phyloP scores from a whole-genome alignment of 2,329 filamentous ascomycete genomes.

The Apiospora sp. region DNA sequence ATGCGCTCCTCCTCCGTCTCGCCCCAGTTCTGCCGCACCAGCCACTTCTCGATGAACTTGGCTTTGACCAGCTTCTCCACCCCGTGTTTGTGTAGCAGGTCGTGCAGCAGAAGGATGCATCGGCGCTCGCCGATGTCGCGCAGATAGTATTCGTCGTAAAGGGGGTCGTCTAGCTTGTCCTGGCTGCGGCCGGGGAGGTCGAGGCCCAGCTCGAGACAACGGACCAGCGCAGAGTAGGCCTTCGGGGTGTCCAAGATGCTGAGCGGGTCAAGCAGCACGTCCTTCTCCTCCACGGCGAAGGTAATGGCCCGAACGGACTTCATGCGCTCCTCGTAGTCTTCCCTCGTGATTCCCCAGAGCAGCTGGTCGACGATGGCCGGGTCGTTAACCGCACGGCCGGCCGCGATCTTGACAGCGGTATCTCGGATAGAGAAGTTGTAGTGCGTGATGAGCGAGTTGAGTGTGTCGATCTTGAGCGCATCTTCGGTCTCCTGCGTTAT shows the following conservation, averaged over 20 bases:
- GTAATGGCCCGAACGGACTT: conserved; percentile 63
- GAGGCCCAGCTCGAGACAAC: conserved; percentile 65
- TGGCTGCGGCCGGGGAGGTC: conserved; percentile 52
- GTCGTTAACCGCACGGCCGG: conserved; percentile 67
- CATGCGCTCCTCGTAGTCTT: conserved; percentile 67
- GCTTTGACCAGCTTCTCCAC: conserved; percentile 66
- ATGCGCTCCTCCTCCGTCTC: conserved; percentile 58
- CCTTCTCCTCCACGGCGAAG: conserved; percentile 59
- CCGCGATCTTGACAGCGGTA: conserved; percentile 68
- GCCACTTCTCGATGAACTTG: conserved; percentile 75
- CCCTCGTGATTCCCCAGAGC: conserved; percentile 64
- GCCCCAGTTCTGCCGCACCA: conserved; percentile 77
- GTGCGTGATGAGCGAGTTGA: conserved; percentile 72
- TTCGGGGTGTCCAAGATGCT: conserved; percentile 57
- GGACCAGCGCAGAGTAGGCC: conserved; percentile 65
- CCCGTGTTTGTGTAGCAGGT: conserved; percentile 68
- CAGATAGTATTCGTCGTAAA: conserved; percentile 69
- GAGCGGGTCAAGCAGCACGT: conserved; percentile 48
- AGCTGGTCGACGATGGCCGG: conserved; percentile 56
- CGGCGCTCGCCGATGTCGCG: conserved; percentile 69
- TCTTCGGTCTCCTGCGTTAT: conserved; percentile 81
- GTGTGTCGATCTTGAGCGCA: conserved; percentile 69
- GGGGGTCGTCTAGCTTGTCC: conserved; percentile 59
- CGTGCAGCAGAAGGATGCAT: conserved; percentile 63
- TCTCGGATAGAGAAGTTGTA: conserved; percentile 78